These are phyloP conservation scores for Euphorbia tirucalli DNA, from an alignment of 345 rosid genomes.

Conservation along the genomic window DNA sequence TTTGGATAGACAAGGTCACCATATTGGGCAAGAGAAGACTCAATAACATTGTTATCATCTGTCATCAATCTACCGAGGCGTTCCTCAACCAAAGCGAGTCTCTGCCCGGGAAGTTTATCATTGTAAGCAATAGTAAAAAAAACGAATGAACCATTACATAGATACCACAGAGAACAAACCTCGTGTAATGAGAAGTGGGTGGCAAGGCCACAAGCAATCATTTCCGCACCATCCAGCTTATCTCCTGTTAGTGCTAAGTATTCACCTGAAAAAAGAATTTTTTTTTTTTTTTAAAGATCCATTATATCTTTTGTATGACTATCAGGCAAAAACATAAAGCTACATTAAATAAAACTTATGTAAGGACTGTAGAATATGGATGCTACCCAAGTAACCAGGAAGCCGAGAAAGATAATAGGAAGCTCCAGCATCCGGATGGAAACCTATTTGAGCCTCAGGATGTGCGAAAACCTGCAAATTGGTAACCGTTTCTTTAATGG, in stretches of 20 bases:
- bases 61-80: constrained; percentile 74
- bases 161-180: constrained; percentile 39
- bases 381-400: constrained; percentile 77
- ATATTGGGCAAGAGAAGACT: constrained; percentile 77
- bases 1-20: constrained; percentile 85
- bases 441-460: constrained; percentile 82
- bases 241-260: constrained; percentile 89
- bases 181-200: constrained; percentile 72
- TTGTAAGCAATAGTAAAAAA: constrained; percentile 13
- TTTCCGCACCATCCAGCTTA: constrained; percentile 80
- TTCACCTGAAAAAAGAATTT: constrained; percentile 61
- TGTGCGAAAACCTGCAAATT: constrained; percentile 55
- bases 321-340: neutral
- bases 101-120: constrained; percentile 41
- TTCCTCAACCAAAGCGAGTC: constrained; percentile 70
- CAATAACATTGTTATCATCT: constrained; percentile 73
- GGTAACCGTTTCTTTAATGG: neutral
- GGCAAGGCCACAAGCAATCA: constrained; percentile 94
- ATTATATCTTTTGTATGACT: neutral
- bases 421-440: constrained; percentile 93
- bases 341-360: no score
- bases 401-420: constrained; percentile 83
- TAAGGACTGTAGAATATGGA: neutral
- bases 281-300: no score
- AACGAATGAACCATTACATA: constrained; percentile 16